Conservation (phyloP, 805 yeast genomes). For the Ogataea minuta region DNA sequence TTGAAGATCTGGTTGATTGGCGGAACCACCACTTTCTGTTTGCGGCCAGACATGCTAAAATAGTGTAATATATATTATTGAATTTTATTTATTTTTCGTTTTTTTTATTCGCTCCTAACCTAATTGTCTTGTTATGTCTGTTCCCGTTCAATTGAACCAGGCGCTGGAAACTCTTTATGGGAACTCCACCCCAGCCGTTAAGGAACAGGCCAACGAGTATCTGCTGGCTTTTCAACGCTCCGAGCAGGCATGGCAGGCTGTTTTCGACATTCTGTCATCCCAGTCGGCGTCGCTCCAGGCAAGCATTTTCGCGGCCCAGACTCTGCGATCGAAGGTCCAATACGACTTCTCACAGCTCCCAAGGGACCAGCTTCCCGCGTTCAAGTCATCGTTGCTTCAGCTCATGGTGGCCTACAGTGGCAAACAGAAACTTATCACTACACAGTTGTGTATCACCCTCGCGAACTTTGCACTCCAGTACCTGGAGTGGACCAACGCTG, state of each 20-base stretch:
- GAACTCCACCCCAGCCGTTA: slow-evolving; percentile 34
- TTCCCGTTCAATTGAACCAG: slow-evolving; percentile 34
- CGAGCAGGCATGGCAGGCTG: slow-evolving; percentile 72
- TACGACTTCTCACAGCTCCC: slow-evolving; percentile 84
- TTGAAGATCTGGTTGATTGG: slow-evolving; percentile 91
- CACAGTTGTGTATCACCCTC: slow-evolving; percentile 79
- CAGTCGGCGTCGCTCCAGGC: slow-evolving; percentile 44
- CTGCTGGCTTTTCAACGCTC: slow-evolving; percentile 84
- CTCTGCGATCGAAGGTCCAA: slow-evolving; percentile 78
- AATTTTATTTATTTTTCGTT: background rate
- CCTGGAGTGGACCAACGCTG: slow-evolving; percentile 67
- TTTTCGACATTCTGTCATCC: slow-evolving; percentile 51
- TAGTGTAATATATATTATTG: background rate
- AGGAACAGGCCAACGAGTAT: slow-evolving; percentile 49
- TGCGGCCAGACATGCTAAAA: slow-evolving; percentile 39
- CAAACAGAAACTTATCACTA: slow-evolving; percentile 57
- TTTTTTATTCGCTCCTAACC: slow-evolving; percentile 5
- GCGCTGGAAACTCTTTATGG: slow-evolving; percentile 48
- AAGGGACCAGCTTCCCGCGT: slow-evolving; percentile 47
- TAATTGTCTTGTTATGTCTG: slow-evolving; percentile 5
- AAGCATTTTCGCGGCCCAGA: slow-evolving; percentile 86
- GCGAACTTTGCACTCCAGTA: slow-evolving; percentile 81
- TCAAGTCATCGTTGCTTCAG: slow-evolving; percentile 66
- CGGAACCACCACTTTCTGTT: slow-evolving; percentile 63
- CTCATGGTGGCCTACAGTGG: slow-evolving; percentile 51